These are phyloP conservation scores for Orbilia blumenaviensis DNA, from an alignment of 2,329 filamentous ascomycete genomes.

Conservation along the genomic window DNA sequence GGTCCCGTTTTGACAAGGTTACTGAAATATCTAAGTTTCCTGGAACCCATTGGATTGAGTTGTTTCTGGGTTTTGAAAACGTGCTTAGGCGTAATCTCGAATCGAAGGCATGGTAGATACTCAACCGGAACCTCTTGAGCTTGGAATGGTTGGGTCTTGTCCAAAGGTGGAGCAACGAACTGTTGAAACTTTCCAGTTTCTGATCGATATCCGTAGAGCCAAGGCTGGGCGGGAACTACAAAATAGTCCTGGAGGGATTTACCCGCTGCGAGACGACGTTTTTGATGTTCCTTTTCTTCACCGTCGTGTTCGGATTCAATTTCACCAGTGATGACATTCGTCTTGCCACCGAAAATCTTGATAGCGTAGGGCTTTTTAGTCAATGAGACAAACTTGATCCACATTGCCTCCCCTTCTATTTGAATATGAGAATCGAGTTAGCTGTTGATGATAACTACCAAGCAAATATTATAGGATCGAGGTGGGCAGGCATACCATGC, in stretches of 20 bases:
- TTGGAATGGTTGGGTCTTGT: conserved; percentile 63
- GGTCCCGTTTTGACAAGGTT: no score
- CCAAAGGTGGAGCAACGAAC: conserved; percentile 65
- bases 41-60: conserved; percentile 64
- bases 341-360: conserved; percentile 61
- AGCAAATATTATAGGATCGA: no score
- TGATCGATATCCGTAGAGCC: conserved; percentile 63
- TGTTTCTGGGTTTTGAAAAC: neutral
- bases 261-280: neutral
- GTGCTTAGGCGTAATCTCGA: conserved; percentile 63
- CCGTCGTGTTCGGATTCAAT: neutral
- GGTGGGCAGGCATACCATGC: conserved; percentile 59
- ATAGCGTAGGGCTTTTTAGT: conserved; percentile 59
- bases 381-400: conserved; percentile 60
- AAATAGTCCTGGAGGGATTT: conserved; percentile 63
- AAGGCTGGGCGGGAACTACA: conserved; percentile 61
- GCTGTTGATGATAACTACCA: no score
- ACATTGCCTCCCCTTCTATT: conserved; percentile 62
- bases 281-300: neutral
- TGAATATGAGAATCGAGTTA: neutral
- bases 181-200: conserved; percentile 62
- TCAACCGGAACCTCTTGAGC: conserved; percentile 64
- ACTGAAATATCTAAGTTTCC: no score
- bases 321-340: conserved; percentile 63
- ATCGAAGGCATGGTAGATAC: conserved; percentile 62